phyloP scores from a whole-genome alignment of 2,329 filamentous ascomycete species.

The Davidsoniella virescens region DNA sequence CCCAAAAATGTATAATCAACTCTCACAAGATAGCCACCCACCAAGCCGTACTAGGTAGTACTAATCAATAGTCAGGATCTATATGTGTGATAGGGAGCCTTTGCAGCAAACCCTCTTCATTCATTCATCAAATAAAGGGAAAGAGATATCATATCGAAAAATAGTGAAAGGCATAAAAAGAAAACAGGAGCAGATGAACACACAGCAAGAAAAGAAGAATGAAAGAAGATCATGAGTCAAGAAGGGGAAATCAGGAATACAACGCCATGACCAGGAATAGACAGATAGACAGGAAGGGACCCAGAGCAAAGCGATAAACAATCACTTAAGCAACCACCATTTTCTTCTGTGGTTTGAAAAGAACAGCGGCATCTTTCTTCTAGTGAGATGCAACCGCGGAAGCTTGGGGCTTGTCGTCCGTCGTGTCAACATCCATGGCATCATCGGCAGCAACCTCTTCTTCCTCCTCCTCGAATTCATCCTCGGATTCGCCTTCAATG shows the following conservation, averaged over 20 bases:
- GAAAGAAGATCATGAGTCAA: constrained; percentile 5
- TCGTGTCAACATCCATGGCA: constrained; percentile 34
- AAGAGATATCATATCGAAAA: constrained; percentile 5
- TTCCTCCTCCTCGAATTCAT: constrained; percentile 49
- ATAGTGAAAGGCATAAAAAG: neutral
- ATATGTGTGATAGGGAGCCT: too few species aligned
- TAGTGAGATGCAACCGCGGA: constrained; percentile 14
- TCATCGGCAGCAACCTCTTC: constrained; percentile 23
- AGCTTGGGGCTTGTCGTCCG: constrained; percentile 21
- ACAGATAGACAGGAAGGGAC: constrained; percentile 9
- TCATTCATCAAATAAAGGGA: constrained; percentile 1
- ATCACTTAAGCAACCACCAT: constrained; percentile 7
- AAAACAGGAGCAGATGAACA: neutral
- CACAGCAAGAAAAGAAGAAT: neutral
- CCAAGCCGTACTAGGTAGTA: too few species aligned
- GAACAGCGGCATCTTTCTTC: constrained; percentile 3
- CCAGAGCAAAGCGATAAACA: constrained; percentile 6
- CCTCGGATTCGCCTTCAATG: constrained; percentile 60
- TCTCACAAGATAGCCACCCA: too few species aligned
- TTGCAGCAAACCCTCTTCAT: too few species aligned
- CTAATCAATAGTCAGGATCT: too few species aligned
- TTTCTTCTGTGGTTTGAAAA: constrained; percentile 9
- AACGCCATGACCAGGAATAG: constrained; percentile 10
- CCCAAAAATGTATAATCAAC: too few species aligned
- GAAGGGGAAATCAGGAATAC: constrained; percentile 8